Evolutionary conservation across 306 rosid genomes (phyloP).

Genomic region (Phaseolus lunatus): DNA sequence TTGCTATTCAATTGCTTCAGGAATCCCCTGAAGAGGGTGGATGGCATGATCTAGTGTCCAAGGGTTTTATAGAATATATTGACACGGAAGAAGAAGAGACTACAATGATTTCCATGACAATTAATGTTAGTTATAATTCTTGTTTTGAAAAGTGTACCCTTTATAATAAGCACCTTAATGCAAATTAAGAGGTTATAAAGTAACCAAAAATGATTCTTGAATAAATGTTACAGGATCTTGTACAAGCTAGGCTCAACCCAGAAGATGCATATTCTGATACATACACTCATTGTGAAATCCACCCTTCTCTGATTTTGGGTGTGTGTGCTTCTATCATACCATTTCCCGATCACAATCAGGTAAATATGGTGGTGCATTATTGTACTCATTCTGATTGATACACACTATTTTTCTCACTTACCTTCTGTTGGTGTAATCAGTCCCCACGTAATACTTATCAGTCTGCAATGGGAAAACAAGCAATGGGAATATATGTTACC

Average conservation of each 20-base stretch:
- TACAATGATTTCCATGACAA: constrained; percentile 98
- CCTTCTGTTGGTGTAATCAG: constrained; percentile 54
- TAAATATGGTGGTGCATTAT: constrained; percentile 42
- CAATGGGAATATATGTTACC: constrained; percentile 98
- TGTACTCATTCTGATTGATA: constrained; percentile 18
- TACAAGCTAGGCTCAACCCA: constrained; percentile 87
- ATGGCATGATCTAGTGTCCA: constrained; percentile 97
- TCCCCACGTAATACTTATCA: constrained; percentile 98
- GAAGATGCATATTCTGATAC: constrained; percentile 93
- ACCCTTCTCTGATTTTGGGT: constrained; percentile 94
- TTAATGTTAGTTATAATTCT: constrained; percentile 68
- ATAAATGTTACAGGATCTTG: constrained; percentile 77
- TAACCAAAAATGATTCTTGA: constrained; percentile 27
- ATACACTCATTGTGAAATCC: constrained; percentile 97
- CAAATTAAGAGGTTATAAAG: constrained; percentile 26
- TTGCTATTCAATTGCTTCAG: constrained; percentile 54
- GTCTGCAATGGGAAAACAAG: constrained; percentile 99
- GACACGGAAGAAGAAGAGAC: constrained; percentile 99
- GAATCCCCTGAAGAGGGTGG: constrained; percentile 94
- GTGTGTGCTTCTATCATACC: constrained; percentile 99
- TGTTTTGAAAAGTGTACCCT: constrained; percentile 22
- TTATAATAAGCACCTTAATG: constrained; percentile 6
- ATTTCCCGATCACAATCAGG: constrained; percentile 99
- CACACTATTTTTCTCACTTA: constrained; percentile 15
- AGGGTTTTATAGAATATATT: constrained; percentile 90